Evolutionary conservation across 208 protist species (phyloP), one percentile per base, ranked within the genome.

Genomic region (Perkinsela sp.): DNA sequence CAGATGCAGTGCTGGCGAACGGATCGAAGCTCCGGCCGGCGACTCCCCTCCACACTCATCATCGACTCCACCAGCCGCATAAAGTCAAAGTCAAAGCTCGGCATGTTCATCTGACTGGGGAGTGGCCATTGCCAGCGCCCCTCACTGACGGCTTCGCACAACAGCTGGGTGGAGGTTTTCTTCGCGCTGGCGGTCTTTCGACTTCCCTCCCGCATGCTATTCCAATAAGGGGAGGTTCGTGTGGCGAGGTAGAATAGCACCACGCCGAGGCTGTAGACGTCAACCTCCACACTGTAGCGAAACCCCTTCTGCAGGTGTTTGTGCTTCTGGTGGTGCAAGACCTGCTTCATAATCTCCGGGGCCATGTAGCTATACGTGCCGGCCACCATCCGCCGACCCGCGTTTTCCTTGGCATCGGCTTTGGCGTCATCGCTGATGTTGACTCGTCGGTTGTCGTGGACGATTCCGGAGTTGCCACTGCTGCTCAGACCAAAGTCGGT

Each of bases 281-380:
- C 86, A 0, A 91, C 80, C 69, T 91, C 86, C 28, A 83, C 72
- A 2, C 86, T 84, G 70, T 91, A 91, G 67, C 79, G 85, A 22
- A 91, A 6, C 70, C 68, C n/a, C 71, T 82, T 29, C 69, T 30
- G 31, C 15, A 67, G 32, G 29, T 30, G 31, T 6, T 16, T 67
- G 28, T n/a, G 1, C 0, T 77, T 80, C 77, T 88, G 77, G 1
- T 82, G 81, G 69, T 81, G 86, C 74, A 83, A 88, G 16, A 91
- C 85, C 68, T 86, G 82, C 2, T 76, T 75, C 13, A 84, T 84
- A 75, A 91, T 88, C 48, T 89, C 83, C 32, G 86, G 86, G 0
- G 86, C 86, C 86, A 91, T 91, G 76, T 91, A 91, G 80, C 89
- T 86, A n/a, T 82, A 82, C 0, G 86, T 91, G 6, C 86, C 86